Conservation (phyloP, 805 yeast species). For the Lachancea nothofagi region DNA sequence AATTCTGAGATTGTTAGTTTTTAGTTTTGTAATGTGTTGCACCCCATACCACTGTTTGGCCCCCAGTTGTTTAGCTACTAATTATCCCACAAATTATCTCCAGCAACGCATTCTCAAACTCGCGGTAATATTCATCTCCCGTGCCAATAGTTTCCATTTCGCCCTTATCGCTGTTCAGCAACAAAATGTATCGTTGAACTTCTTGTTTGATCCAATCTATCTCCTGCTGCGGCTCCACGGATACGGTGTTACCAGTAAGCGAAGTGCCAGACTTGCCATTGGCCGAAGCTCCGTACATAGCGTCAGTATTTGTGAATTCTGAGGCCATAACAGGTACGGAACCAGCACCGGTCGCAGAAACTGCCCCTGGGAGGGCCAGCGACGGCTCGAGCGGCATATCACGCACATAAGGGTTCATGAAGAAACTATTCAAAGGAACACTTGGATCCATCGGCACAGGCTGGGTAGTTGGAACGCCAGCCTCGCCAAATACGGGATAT, state of each 20-base stretch:
- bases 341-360: conserved; percentile 16
- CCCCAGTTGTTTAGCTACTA: conserved; percentile 1
- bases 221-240: conserved; percentile 4
- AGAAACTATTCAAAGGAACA: background rate
- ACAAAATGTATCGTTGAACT: conserved; percentile 9
- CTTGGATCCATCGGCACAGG: background rate
- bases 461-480: background rate
- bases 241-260: background rate
- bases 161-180: conserved; percentile 10
- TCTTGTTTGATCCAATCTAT: conserved; percentile 9
- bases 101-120: conserved; percentile 14
- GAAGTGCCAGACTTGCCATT: background rate
- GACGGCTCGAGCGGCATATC: background rate
- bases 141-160: conserved; percentile 11
- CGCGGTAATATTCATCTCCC: conserved; percentile 15
- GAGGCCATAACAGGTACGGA: conserved; percentile 1
- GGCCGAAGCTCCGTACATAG: conserved; percentile 1
- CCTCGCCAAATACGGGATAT: conserved; percentile 1
- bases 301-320: background rate
- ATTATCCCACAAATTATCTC: conserved; percentile 15
- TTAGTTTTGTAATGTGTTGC: no score
- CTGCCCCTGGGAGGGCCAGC: background rate
- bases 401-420: background rate
- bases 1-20: no score
- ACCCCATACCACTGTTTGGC: no score